These are phyloP conservation scores for Suaeda aralocaspica DNA, from an alignment of 148 eudicot species.

Conservation along the genomic window DNA sequence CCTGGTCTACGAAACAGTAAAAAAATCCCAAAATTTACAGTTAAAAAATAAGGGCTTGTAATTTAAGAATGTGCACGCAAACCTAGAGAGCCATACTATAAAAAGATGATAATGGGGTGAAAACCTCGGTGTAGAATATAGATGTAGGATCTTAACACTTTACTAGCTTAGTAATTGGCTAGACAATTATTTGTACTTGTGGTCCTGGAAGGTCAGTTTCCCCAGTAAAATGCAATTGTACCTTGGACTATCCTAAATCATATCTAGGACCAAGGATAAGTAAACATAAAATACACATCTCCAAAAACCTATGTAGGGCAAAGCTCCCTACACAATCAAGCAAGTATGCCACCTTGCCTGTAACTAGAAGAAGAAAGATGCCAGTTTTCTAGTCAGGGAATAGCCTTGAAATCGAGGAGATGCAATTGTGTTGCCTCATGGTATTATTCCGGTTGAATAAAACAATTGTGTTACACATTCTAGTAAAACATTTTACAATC, in stretches of 20 bases:
- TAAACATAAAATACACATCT: constrained; percentile 12
- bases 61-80: constrained; percentile 1
- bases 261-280: constrained; percentile 9
- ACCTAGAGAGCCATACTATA: constrained; percentile 6
- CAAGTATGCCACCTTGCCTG: constrained; percentile 26
- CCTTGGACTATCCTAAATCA: constrained; percentile 5
- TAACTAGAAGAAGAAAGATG: constrained; percentile 24
- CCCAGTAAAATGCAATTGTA: constrained; percentile 3
- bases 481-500: not conserved
- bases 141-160: constrained; percentile 10
- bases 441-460: not conserved
- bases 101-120: constrained; percentile 1
- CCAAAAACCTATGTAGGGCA: constrained; percentile 24
- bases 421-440: too few species aligned
- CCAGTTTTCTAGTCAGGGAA: constrained; percentile 23
- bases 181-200: constrained; percentile 16
- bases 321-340: constrained; percentile 29
- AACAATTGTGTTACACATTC: not conserved
- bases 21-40: not conserved
- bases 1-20: not conserved
- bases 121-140: not conserved
- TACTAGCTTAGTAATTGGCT: not conserved
- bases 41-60: not conserved
- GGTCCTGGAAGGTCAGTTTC: constrained; percentile 21
- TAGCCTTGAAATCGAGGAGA: constrained; percentile 3